Evolutionary conservation across 306 rosid genomes (phyloP), one percentile per base, ranked within the genome.

Genomic region (Mimosa bimucronata): DNA sequence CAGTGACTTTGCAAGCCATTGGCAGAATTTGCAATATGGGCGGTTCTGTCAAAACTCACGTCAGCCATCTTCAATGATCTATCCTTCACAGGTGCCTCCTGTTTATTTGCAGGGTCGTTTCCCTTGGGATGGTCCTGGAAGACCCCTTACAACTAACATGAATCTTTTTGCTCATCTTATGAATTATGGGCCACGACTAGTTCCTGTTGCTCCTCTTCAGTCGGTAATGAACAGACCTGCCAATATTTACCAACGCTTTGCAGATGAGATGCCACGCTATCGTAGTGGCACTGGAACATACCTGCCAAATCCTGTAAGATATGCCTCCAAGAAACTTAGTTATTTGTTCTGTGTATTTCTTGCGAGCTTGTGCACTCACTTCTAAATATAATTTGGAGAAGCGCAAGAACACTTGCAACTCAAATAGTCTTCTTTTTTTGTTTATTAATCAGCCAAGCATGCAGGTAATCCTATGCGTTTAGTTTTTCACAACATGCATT

Each of bases 251-350:
- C 94, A 84, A 61, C 88, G 77, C 21, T 92, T 84, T 75, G 85
- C 75, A 6, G 92, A 90, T 66, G 96, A 89, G 58, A 86, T 88
- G 67, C 95, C 97, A 53, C 88, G 90, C 74, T 77, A 85, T 82
- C 90, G 94, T 46, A 84, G 89, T 83, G 97, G 97, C 75, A 92
- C 97, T 19, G 97, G 97, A 75, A 90, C 97, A 37, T 92, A 91
- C 86, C 85, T 91, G 87, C 97, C 97, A 76, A 89, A 87, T 87
- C 92, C 96, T 34, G 97, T 92, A 88, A 80, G 97, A 66, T 78
- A 77, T 40, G n/a, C 14, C 58, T 80, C 50, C 41, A 53, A 28
- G 30, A 23, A 53, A 52, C 52, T 45, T 10, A 3, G 21, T 45
- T 50, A n/a, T 62, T 44, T 73, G 45, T 70, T 34, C 37, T 37